Conservation (phyloP, 352 stramenopile species). For the Globisporangium emineosum region DNA sequence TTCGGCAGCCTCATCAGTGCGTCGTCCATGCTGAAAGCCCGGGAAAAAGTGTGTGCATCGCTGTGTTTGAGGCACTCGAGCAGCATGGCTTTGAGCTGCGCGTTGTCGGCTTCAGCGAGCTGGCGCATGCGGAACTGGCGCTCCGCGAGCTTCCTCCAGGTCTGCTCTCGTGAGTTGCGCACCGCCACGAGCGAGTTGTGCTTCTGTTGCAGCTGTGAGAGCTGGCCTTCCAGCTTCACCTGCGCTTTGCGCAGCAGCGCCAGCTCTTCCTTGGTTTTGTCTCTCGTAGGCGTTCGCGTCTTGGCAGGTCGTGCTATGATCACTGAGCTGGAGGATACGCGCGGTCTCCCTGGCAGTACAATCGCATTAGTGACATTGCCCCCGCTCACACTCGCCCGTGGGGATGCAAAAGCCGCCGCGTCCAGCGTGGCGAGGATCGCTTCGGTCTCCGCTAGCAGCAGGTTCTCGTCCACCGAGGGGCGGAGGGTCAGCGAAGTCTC, state of each 20-base stretch:
- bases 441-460: conserved; percentile 13
- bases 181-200: neutral
- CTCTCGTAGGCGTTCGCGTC: neutral
- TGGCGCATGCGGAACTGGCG: conserved; percentile 8
- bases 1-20: conserved; percentile 1
- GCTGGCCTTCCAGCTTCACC: conserved; percentile 7
- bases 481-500: neutral
- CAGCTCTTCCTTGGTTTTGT: conserved; percentile 9
- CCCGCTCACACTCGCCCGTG: neutral
- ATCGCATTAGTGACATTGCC: no score
- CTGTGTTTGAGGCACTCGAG: neutral
- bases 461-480: conserved; percentile 10
- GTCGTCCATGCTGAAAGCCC: neutral
- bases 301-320: neutral
- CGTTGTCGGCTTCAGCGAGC: conserved; percentile 8
- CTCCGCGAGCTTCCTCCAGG: conserved; percentile 3
- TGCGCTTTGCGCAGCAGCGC: neutral
- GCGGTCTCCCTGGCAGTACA: no score
- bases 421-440: conserved; percentile 10
- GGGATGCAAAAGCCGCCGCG: conserved; percentile 3
- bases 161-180: neutral
- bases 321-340: no score
- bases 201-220: conserved; percentile 1
- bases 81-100: conserved; percentile 13
- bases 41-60: neutral